Base-by-base conservation (phyloP, 2,329 filamentous ascomycete genomes). In the Cadophora malorum region DNA sequence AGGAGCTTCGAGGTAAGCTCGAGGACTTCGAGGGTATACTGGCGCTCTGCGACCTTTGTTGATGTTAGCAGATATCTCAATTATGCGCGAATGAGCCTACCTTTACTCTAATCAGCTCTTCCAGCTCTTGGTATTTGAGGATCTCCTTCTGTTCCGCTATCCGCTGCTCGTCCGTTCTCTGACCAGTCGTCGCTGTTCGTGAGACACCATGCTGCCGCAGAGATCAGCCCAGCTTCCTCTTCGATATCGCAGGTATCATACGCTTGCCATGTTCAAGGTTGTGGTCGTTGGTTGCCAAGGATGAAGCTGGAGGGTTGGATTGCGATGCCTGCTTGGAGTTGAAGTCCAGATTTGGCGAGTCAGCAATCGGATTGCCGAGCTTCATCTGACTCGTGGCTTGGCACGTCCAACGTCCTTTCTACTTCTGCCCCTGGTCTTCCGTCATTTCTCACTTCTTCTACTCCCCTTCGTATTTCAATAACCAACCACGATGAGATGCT, bases 61-160 rank as follows among this genome's bases (percentile, higher is more conserved):
- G 45, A 19, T 55, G 67, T 72, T 67, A 76, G 59, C 58, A 71
- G 53, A 60, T 45, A 1, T 33, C n/a, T 47, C 25, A 1, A 33
- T 35, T 35, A 50, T 65, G 19, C 41, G 50, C 45, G 23, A 67
- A 60, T 38, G 33, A 49, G 64, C 75, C 35, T 76, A 92, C 91
- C 81, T 90, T 89, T n/a, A 82, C 76, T 65, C 88, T 87, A 47
- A 96, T 87, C 64, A 88, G 80, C 64, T 86, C 82, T 71, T 94
- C 92, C 53, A 97, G 83, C 12, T 85, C 81, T 72, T 88, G 89
- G 80, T 97, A 97, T 71, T 89, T 86, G 67, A 84, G 81, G 75
- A 97, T 97, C 79, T 91, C 91, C 73, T 88, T 86, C 66, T 88
- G 84, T 79, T 96, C 93, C 78, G 89, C 87, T 72, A 88, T 84